Evolutionary conservation across 805 yeast genomes (phyloP).

Genomic region (Lachancea thermotolerans): DNA sequence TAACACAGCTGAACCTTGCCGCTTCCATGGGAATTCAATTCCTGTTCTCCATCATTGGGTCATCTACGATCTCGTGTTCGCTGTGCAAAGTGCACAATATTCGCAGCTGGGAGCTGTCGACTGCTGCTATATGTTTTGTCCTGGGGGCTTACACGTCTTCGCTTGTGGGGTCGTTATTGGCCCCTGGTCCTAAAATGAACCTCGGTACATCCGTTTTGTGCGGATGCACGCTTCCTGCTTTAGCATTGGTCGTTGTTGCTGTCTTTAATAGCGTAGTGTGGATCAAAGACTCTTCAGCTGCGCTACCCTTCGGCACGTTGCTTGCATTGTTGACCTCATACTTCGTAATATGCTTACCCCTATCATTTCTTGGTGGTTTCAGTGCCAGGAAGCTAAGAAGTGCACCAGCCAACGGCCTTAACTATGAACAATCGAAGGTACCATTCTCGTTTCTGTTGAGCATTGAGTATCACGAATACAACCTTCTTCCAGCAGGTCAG

Average conservation of each 20-base stretch:
- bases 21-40: constrained; percentile 74
- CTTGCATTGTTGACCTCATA: constrained; percentile 52
- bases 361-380: constrained; percentile 65
- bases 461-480: neutral
- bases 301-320: constrained; percentile 74
- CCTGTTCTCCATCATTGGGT: constrained; percentile 55
- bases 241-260: constrained; percentile 44
- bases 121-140: constrained; percentile 54
- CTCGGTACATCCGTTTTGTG: constrained; percentile 34
- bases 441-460: constrained; percentile 2
- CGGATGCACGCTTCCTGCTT: constrained; percentile 44
- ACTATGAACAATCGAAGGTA: neutral
- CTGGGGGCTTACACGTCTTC: constrained; percentile 73
- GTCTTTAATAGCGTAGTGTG: constrained; percentile 63
- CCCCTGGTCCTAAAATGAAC: constrained; percentile 21
- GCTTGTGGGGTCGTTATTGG: constrained; percentile 56
- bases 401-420: neutral
- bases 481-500: neutral
- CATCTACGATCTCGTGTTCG: constrained; percentile 50
- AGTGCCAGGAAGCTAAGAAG: constrained; percentile 10
- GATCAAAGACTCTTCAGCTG: constrained; percentile 68
- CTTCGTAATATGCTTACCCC: constrained; percentile 62
- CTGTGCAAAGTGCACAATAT: constrained; percentile 57
- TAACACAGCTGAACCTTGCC: constrained; percentile 28
- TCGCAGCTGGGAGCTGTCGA: constrained; percentile 59